Conservation (phyloP, 2,329 filamentous ascomycete species). For the Colletotrichum limetticola region DNA sequence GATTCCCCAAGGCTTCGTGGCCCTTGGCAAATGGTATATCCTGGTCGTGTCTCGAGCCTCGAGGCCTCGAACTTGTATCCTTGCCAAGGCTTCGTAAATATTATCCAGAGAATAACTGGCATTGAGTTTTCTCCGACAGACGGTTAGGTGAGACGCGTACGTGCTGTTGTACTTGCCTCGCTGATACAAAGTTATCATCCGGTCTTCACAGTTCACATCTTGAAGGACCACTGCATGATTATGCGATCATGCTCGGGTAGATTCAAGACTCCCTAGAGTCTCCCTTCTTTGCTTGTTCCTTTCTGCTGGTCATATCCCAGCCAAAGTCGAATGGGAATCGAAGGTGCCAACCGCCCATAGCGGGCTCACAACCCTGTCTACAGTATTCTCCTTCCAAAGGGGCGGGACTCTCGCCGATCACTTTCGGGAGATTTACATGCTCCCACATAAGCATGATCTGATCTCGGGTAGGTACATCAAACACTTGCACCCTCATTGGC, state of each 20-base stretch:
- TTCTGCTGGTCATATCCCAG: too few relatives aligned
- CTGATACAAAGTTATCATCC: too few relatives aligned
- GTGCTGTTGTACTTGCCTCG: too few relatives aligned
- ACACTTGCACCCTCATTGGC: neutral
- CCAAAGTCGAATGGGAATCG: too few relatives aligned
- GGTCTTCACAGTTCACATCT: too few relatives aligned
- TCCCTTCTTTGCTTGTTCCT: neutral
- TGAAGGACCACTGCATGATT: neutral
- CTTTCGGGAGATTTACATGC: neutral
- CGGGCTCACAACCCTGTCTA: neutral
- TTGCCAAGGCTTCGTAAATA: neutral
- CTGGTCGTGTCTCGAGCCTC: neutral
- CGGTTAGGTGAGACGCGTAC: too few relatives aligned
- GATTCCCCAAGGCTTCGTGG: neutral
- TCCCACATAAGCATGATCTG: neutral
- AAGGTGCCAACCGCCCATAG: too few relatives aligned
- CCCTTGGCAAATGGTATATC: neutral
- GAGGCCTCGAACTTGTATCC: neutral
- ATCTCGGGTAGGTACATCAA: neutral
- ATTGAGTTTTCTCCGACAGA: neutral
- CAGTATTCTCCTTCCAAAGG: neutral
- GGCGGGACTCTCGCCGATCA: neutral
- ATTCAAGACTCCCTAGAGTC: neutral
- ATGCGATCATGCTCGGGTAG: neutral
- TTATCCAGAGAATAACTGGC: neutral